Percentiles rank a stretch among this genome's conserved stretches.
Evolutionary conservation across 2,329 filamentous ascomycete species (phyloP).

Genomic region (Macrophomina phaseolina): DNA sequence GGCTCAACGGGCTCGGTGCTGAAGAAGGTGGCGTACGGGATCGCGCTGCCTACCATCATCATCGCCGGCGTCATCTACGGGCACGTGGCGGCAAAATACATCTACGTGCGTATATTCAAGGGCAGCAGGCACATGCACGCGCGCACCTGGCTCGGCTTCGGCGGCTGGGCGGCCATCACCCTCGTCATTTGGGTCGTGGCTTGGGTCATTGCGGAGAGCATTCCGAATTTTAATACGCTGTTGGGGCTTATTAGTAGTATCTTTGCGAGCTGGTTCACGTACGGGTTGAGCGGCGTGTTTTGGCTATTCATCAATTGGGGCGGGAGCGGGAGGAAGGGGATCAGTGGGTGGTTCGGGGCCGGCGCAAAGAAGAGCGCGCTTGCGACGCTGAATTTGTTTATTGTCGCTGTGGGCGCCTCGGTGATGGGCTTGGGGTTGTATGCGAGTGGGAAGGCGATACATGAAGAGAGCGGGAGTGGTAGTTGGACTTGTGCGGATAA

Average conservation of each 20-base stretch:
- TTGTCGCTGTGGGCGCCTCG: conserved; percentile 7
- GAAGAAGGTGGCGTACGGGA: conserved; percentile 69
- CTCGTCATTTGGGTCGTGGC: conserved; percentile 65
- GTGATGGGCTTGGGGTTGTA: conserved; percentile 33
- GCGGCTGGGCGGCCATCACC: conserved; percentile 65
- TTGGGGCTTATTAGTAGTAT: conserved; percentile 66
- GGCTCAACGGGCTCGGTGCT: conserved; percentile 64
- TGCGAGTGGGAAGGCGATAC: conserved; percentile 35
- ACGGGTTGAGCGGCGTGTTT: conserved; percentile 47
- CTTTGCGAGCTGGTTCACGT: conserved; percentile 73
- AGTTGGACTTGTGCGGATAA: conserved; percentile 35
- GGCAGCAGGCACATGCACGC: conserved; percentile 62
- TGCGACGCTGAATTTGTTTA: conserved; percentile 7
- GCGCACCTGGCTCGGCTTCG: conserved; percentile 48
- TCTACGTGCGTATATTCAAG: conserved; percentile 68
- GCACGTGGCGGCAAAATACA: conserved; percentile 69
- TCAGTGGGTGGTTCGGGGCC: conserved; percentile 1
- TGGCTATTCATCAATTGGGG: conserved; percentile 52
- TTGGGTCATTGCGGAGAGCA: conserved; percentile 72
- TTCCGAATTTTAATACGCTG: conserved; percentile 73
- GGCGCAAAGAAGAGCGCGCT: conserved; percentile 5
- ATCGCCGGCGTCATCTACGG: conserved; percentile 75
- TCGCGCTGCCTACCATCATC: conserved; percentile 73
- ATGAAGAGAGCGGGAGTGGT: conserved; percentile 31
- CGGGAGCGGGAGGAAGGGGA: conserved; percentile 1